These are phyloP conservation scores for Pezicula radicicola DNA, from an alignment of 2,329 filamentous ascomycete species.

Conservation along the genomic window DNA sequence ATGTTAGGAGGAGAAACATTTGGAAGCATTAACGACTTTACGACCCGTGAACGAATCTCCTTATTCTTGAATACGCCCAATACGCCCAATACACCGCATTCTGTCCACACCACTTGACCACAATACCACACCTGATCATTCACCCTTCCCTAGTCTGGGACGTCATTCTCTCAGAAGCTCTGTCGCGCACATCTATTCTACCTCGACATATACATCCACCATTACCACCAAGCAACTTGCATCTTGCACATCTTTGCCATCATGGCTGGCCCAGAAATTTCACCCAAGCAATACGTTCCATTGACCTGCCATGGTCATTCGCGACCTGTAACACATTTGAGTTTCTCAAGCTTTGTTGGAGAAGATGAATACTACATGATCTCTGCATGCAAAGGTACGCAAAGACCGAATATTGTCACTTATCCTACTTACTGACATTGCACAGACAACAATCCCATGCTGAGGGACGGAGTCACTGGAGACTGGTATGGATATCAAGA, in stretches of 20 bases:
- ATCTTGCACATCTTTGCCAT: background rate
- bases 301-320: conserved; percentile 76
- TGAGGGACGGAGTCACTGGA: conserved; percentile 91
- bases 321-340: conserved; percentile 69
- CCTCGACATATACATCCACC: background rate
- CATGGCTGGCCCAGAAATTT: conserved; percentile 25
- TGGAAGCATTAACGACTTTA: conserved; percentile 23
- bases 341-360: conserved; percentile 61
- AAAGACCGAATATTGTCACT: background rate
- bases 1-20: background rate
- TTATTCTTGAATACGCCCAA: conserved; percentile 16
- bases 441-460: conserved; percentile 95
- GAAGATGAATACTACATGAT: conserved; percentile 72
- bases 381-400: conserved; percentile 65
- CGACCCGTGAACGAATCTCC: conserved; percentile 30
- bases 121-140: background rate
- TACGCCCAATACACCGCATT: conserved; percentile 2
- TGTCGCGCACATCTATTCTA: background rate
- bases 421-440: conserved; percentile 15
- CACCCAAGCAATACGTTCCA: conserved; percentile 47
- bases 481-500: conserved; percentile 63
- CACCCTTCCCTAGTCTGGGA: background rate
- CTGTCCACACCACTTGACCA: conserved; percentile 1
- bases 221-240: background rate
- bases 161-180: background rate